phyloP scores from a whole-genome alignment of 306 rosid species.

The Sophora flavescens region DNA sequence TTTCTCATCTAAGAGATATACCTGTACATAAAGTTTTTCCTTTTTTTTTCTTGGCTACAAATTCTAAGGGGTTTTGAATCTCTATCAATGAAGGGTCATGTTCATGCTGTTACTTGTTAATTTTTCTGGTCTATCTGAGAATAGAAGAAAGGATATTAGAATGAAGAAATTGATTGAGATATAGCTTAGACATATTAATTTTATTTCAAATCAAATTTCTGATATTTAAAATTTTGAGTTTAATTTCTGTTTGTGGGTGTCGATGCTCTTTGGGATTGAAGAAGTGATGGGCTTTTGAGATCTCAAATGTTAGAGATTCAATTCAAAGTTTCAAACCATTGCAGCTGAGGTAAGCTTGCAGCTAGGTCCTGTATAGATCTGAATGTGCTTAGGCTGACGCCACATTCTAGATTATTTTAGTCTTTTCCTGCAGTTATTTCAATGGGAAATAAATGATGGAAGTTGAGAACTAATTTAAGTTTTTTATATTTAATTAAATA shows the following conservation, averaged over 20 bases:
- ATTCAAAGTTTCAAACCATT: conserved; percentile 50
- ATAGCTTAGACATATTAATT: conserved; percentile 31
- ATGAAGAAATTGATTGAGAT: conserved; percentile 41
- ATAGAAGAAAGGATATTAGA: conserved; percentile 37
- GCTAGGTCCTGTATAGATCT: conserved; percentile 56
- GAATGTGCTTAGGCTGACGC: conserved; percentile 64
- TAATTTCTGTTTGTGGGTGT: conserved; percentile 37
- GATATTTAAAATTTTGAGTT: neutral
- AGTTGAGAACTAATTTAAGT: conserved; percentile 36
- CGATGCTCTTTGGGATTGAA: conserved; percentile 52
- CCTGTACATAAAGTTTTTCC: conserved; percentile 47
- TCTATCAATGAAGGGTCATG: conserved; percentile 47
- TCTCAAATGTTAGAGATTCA: conserved; percentile 55
- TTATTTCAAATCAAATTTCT: neutral
- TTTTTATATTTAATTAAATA: neutral
- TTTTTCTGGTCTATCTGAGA: conserved; percentile 32
- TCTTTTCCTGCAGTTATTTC: conserved; percentile 38
- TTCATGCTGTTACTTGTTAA: conserved; percentile 34
- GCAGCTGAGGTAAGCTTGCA: conserved; percentile 53
- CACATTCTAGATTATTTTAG: conserved; percentile 43
- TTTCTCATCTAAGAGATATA: conserved; percentile 28
- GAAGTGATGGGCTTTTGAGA: conserved; percentile 55
- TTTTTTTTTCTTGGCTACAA: conserved; percentile 24
- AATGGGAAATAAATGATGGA: conserved; percentile 36
- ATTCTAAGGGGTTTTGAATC: conserved; percentile 35